Conservation (phyloP, 352 stramenopile species). For the Phytopythium montanum region DNA sequence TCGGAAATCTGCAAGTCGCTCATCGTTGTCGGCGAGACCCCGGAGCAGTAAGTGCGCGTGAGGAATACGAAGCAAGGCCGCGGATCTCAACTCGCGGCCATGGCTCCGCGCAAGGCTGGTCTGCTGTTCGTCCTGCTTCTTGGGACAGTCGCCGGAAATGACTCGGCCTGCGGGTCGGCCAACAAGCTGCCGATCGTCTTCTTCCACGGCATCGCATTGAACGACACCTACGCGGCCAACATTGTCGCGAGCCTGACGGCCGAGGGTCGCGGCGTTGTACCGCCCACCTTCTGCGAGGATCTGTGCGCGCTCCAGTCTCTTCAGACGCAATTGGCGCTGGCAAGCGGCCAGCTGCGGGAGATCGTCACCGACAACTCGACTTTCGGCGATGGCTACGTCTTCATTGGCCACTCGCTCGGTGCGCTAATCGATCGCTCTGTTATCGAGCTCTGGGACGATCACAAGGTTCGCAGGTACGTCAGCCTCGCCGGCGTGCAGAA, state of each 20-base stretch:
- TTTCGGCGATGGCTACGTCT: constrained; percentile 40
- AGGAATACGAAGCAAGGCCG: too few relatives aligned
- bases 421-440: constrained; percentile 29
- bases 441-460: constrained; percentile 49
- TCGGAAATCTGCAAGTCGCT: too few relatives aligned
- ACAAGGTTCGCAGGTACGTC: constrained; percentile 38
- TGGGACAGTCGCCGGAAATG: too few relatives aligned
- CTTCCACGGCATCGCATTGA: constrained; percentile 38
- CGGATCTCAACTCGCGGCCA: too few relatives aligned
- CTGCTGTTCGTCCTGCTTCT: too few relatives aligned
- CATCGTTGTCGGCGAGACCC: too few relatives aligned
- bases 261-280: constrained; percentile 21
- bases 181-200: constrained; percentile 40
- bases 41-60: too few relatives aligned
- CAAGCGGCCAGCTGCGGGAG: constrained; percentile 26
- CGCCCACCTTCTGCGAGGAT: constrained; percentile 25
- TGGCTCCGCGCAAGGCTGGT: too few relatives aligned
- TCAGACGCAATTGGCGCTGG: constrained; percentile 26
- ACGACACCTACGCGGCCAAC: constrained; percentile 16
- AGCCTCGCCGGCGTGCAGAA: constrained; percentile 37
- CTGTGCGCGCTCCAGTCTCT: constrained; percentile 23
- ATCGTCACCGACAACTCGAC: constrained; percentile 18
- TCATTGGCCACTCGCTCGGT: constrained; percentile 39
- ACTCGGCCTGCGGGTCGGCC: too few relatives aligned
- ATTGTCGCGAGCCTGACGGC: constrained; percentile 24